Percentiles rank a stretch among this genome's conserved stretches.
Conservation (phyloP, 495 filamentous ascomycete species). For the Neurospora sp. region DNA sequence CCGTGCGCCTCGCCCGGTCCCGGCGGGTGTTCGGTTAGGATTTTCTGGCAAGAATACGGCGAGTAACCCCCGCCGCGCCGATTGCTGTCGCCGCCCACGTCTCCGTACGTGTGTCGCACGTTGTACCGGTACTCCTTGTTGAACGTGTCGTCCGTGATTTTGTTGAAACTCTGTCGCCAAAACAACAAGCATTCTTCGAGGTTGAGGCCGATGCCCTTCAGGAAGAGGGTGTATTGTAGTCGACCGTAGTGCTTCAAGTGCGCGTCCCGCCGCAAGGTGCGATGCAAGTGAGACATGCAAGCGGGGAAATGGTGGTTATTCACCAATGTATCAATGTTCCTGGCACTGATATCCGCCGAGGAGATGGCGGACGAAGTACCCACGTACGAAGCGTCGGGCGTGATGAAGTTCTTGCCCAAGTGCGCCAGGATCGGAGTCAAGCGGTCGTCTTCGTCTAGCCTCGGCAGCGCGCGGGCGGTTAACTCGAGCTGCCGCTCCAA, state of each 20-base stretch:
- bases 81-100: slow-evolving; percentile 88
- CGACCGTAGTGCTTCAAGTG: slow-evolving; percentile 91
- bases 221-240: slow-evolving; percentile 91
- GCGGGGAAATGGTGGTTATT: slow-evolving; percentile 72
- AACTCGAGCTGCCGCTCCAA: slow-evolving; percentile 78
- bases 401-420: slow-evolving; percentile 82
- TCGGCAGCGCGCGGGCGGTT: slow-evolving; percentile 78
- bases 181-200: slow-evolving; percentile 90
- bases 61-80: slow-evolving; percentile 76
- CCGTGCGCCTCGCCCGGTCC: slow-evolving; percentile 81
- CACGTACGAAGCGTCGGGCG: slow-evolving; percentile 70
- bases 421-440: slow-evolving; percentile 89
- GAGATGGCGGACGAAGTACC: slow-evolving; percentile 39
- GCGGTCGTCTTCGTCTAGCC: slow-evolving; percentile 93
- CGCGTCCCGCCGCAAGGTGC: slow-evolving; percentile 67
- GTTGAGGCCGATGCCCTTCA: slow-evolving; percentile 90
- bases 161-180: slow-evolving; percentile 78
- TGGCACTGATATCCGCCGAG: slow-evolving; percentile 67
- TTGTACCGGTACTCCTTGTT: slow-evolving; percentile 97
- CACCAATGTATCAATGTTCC: slow-evolving; percentile 64
- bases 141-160: slow-evolving; percentile 82
- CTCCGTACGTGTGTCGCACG: slow-evolving; percentile 83
- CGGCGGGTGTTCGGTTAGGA: slow-evolving; percentile 75
- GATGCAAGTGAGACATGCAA: slow-evolving; percentile 89
- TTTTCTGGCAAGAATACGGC: slow-evolving; percentile 88